phyloP scores from a whole-genome alignment of 331 rosid species.

The Prunus yedoensis region DNA sequence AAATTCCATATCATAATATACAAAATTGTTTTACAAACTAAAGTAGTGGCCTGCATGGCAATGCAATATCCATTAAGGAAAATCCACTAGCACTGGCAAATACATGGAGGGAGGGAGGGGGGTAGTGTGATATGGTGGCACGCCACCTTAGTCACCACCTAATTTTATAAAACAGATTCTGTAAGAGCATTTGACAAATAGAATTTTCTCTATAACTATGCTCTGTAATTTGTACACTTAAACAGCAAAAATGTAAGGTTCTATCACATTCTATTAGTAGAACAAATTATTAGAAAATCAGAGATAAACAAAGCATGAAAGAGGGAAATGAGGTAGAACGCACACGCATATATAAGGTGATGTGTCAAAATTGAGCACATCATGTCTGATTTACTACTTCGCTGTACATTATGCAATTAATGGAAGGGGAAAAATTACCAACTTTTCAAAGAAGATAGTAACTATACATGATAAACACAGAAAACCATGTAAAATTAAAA shows the following conservation, averaged over 20 bases:
- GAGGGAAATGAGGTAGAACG: conserved; percentile 2
- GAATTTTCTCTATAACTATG: conserved; percentile 12
- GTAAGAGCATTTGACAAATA: not conserved
- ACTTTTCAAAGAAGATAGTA: conserved; percentile 7
- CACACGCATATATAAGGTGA: not conserved
- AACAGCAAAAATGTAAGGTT: conserved; percentile 22
- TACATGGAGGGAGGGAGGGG: not conserved
- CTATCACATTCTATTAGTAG: conserved; percentile 11
- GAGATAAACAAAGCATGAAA: conserved; percentile 18
- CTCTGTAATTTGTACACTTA: conserved; percentile 23
- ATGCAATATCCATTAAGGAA: not conserved
- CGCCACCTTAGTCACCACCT: conserved; percentile 8
- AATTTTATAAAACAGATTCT: conserved; percentile 1
- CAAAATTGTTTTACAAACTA: not conserved
- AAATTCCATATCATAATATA: not conserved
- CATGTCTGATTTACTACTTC: conserved; percentile 9
- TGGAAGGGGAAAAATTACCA: conserved; percentile 4
- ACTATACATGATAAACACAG: not conserved
- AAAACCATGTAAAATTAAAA: not conserved
- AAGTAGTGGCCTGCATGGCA: not conserved
- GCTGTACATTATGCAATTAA: conserved; percentile 5
- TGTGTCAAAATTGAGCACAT: not conserved
- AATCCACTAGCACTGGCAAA: not conserved
- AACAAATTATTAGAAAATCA: conserved; percentile 20
- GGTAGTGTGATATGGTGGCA: not conserved